Percentiles rank a stretch among this genome's conserved stretches.
Evolutionary conservation across 176 grass and related monocot genomes (phyloP).

Genomic region (Canna indica): DNA sequence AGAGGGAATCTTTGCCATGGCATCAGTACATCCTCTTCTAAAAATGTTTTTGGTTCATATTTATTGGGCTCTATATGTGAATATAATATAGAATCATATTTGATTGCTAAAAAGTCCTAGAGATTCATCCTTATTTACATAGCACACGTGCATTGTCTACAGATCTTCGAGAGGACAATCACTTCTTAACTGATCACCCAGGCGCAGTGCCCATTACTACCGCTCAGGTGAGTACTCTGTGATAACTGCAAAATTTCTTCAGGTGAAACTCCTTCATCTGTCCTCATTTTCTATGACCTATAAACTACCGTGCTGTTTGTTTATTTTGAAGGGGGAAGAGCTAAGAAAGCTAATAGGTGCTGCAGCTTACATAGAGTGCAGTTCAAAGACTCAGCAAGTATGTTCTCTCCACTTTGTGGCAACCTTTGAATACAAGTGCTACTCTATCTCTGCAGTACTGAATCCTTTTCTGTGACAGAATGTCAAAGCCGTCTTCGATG

Average conservation of each 20-base stretch:
- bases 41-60: neutral
- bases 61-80: neutral
- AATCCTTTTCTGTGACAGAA: constrained; percentile 8
- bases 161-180: constrained; percentile 34
- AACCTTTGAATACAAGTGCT: neutral
- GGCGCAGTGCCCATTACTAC: constrained; percentile 22
- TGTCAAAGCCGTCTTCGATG: constrained; percentile 39
- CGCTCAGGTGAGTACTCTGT: constrained; percentile 22
- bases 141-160: no score
- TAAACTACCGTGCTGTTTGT: neutral
- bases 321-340: constrained; percentile 28
- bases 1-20: no score
- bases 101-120: neutral
- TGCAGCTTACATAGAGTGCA: constrained; percentile 34
- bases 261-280: constrained; percentile 1
- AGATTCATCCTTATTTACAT: neutral
- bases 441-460: constrained; percentile 1
- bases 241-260: neutral
- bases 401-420: neutral
- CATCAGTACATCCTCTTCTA: no score
- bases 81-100: neutral
- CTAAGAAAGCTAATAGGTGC: constrained; percentile 30
- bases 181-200: constrained; percentile 27
- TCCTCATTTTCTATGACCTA: neutral
- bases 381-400: constrained; percentile 41